Conservation (phyloP, 768 basidiomycete genomes). For the Lyophyllum atratum region DNA sequence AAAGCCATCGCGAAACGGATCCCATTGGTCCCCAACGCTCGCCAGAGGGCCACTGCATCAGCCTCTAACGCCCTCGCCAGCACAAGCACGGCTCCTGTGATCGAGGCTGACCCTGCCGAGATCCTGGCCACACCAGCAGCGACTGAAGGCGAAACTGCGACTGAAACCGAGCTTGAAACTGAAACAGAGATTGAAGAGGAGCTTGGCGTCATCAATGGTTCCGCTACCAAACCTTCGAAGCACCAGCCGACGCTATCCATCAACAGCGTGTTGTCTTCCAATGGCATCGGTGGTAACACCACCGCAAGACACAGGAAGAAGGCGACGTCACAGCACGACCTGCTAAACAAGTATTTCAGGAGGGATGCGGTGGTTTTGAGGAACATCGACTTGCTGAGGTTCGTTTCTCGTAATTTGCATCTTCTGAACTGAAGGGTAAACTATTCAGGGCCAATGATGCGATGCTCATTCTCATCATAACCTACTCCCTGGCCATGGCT, state of each 20-base stretch:
- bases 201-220: slow-evolving; percentile 9
- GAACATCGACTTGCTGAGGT: slow-evolving; percentile 89
- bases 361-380: slow-evolving; percentile 80
- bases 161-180: slow-evolving; percentile 69
- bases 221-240: slow-evolving; percentile 22
- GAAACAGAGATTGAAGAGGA: slow-evolving; percentile 58
- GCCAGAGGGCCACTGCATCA: slow-evolving; percentile 9
- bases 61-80: slow-evolving; percentile 15
- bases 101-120: slow-evolving; percentile 27
- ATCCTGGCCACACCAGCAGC: slow-evolving; percentile 56
- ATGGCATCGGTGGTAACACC: slow-evolving; percentile 13
- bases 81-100: slow-evolving; percentile 13
- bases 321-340: slow-evolving; percentile 77
- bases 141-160: slow-evolving; percentile 74
- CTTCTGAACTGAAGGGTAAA: slow-evolving; percentile 1
- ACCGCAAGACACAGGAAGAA: slow-evolving; percentile 24
- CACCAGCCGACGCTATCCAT: slow-evolving; percentile 35
- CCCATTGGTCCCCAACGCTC: slow-evolving; percentile 45
- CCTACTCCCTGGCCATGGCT: slow-evolving; percentile 62
- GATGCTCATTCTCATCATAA: slow-evolving; percentile 73
- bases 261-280: slow-evolving; percentile 32
- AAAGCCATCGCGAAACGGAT: slow-evolving; percentile 87
- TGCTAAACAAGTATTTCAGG: slow-evolving; percentile 88
- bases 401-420: background rate
- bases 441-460: slow-evolving; percentile 75